These are phyloP conservation scores for Neurospora sp. DNA, from an alignment of 495 filamentous ascomycete species.

Conservation along the genomic window DNA sequence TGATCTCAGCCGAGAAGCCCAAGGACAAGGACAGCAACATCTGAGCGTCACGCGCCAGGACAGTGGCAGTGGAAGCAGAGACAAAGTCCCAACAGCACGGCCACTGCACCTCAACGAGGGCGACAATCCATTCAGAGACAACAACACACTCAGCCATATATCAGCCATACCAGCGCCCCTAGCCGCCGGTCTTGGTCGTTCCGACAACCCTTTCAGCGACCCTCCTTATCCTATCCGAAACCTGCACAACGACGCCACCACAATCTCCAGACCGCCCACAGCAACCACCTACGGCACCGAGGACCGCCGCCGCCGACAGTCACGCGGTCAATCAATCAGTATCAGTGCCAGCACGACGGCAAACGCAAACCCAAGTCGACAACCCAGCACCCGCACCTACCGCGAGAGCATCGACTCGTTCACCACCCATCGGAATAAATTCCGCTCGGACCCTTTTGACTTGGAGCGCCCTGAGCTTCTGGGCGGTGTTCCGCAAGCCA, in stretches of 20 bases:
- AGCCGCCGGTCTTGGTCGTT: conserved; percentile 7
- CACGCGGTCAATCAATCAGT: conserved; percentile 34
- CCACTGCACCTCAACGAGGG: conserved; percentile 28
- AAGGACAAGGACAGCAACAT: conserved; percentile 14
- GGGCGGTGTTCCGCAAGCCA: conserved; percentile 3
- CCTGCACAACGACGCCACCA: neutral
- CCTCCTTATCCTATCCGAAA: conserved; percentile 21
- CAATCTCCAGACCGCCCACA: conserved; percentile 11
- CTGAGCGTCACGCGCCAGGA: neutral
- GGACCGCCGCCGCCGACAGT: conserved; percentile 27
- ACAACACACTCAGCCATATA: conserved; percentile 28
- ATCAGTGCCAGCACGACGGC: conserved; percentile 11
- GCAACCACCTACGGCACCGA: neutral
- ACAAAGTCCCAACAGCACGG: neutral
- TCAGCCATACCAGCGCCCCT: conserved; percentile 29
- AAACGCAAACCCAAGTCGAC: conserved; percentile 4
- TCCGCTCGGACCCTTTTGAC: conserved; percentile 59
- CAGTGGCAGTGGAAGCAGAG: neutral
- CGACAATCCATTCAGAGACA: conserved; percentile 31
- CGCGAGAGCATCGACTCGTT: conserved; percentile 26
- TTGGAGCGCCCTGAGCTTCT: conserved; percentile 46
- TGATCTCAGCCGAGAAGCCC: conserved; percentile 25
- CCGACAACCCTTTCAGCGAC: conserved; percentile 36
- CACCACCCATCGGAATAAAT: conserved; percentile 33
- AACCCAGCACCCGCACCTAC: conserved; percentile 18